Base-by-base conservation (phyloP, 768 basidiomycete species). In the Lactifluus subvellereus region DNA sequence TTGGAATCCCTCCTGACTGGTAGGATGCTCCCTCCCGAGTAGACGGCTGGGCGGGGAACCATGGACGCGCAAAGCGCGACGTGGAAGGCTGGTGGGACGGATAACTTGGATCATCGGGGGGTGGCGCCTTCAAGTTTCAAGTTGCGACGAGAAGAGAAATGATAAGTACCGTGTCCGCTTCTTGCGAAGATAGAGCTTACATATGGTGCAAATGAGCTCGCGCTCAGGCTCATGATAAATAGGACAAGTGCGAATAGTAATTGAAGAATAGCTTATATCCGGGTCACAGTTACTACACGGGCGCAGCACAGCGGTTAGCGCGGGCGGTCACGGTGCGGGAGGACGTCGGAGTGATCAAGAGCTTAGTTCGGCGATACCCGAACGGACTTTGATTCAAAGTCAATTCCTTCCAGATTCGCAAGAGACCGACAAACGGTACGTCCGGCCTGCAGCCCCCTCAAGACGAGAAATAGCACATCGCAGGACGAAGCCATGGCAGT, bases 1-100 rank as follows among this genome's bases (percentile, higher is more conserved):
- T 79, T 7, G 86, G 84, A 37, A 84, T 76, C 13, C 80, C 86
- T 14, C 88, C 89, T 13, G 85, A 85, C 73, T 89, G 89, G 67
- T 89, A 90, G 3, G 88, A 86, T 8, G 75, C 71, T 54, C 75
- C 72, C 58, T 69, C 70, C 14, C 67, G 70, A 43, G 66, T 70
- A 14, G 74, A 69, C 4, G 70, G 60, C 51, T 71, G 73, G 53
- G 74, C 65, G 18, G 82, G 79, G 60, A 85, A 84, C 84, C 86
- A 87, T 18, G 82, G 77, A 60, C 79, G 76, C 62, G 70, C 62
- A 33, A 72, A 59, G 62, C 71, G 71, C 11, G 74, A 69, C 7
- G 76, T 58, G 6, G 74, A 54, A 8, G 67, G 52, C 32, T 67
- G 67, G 14, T 64, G 69, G 6, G 61, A 62, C 3, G 69, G 60